Evolutionary conservation across 164 flowering plant species (phyloP).

Genomic region (Piper longum): DNA sequence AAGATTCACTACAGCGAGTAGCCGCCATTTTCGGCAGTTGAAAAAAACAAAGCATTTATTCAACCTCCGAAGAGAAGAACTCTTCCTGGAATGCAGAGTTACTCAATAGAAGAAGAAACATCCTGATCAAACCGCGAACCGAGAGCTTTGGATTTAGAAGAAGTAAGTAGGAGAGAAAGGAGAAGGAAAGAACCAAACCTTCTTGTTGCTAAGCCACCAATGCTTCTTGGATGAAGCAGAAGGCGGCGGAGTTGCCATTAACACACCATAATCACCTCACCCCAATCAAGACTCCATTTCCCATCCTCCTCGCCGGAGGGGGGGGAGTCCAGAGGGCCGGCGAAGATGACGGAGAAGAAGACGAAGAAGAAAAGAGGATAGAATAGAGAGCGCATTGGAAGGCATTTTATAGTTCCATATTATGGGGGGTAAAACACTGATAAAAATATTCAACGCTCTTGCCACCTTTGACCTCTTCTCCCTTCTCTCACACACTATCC

Average conservation of each 20-base stretch:
- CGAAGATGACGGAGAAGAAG: too few relatives aligned
- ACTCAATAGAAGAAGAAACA: too few relatives aligned
- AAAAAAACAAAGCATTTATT: too few relatives aligned
- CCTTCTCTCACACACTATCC: neutral
- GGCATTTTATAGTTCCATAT: neutral
- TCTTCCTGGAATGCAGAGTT: too few relatives aligned
- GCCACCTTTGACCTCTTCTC: neutral
- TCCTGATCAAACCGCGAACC: too few relatives aligned
- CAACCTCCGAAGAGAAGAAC: too few relatives aligned
- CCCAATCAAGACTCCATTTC: neutral
- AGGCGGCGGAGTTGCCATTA: slow-evolving; percentile 39
- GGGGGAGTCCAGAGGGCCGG: neutral
- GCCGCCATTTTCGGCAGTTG: too few relatives aligned
- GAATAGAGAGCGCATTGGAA: neutral
- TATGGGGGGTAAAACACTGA: neutral
- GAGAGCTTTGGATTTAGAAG: too few relatives aligned
- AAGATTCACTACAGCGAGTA: too few relatives aligned
- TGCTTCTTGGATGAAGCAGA: slow-evolving; percentile 51
- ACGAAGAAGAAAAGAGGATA: neutral
- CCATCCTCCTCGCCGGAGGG: too few relatives aligned
- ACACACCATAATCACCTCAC: slow-evolving; percentile 6
- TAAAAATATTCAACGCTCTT: neutral
- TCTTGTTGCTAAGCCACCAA: slow-evolving; percentile 87
- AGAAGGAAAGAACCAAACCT: slow-evolving; percentile 28
- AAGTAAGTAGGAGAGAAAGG: neutral